A percentile compares a stretch with the other conserved stretches of the same genome.
Evolutionary conservation across 2,329 filamentous ascomycete species (phyloP).

Genomic region (Pseudogymnoascus sp.): DNA sequence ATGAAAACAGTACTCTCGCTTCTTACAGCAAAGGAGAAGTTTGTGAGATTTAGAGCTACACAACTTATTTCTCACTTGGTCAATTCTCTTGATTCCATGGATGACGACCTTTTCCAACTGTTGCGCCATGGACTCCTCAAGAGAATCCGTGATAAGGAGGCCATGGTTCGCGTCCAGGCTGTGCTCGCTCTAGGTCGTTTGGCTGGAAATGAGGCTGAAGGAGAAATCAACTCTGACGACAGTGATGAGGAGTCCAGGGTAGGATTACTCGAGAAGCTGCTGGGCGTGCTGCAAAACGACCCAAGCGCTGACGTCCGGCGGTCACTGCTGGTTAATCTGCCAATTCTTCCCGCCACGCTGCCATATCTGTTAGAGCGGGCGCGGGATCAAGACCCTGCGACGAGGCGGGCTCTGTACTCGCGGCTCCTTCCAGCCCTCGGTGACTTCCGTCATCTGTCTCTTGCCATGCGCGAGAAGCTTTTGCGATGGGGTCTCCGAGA

Average conservation of each 20-base stretch:
- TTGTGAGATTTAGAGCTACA: slow-evolving; percentile 79
- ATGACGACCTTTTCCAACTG: slow-evolving; percentile 82
- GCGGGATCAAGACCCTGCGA: slow-evolving; percentile 77
- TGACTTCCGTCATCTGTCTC: slow-evolving; percentile 86
- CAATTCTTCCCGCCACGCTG: slow-evolving; percentile 71
- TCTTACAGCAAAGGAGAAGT: slow-evolving; percentile 84
- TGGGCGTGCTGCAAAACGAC: slow-evolving; percentile 88
- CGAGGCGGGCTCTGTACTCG: slow-evolving; percentile 78
- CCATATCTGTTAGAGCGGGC: slow-evolving; percentile 86
- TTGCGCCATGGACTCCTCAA: slow-evolving; percentile 73
- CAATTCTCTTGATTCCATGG: slow-evolving; percentile 85
- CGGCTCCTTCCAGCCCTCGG: slow-evolving; percentile 79
- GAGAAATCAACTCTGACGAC: slow-evolving; percentile 60
- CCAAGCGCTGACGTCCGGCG: slow-evolving; percentile 88
- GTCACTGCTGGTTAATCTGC: slow-evolving; percentile 83
- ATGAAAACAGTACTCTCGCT: slow-evolving; percentile 67
- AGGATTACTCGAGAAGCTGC: slow-evolving; percentile 71
- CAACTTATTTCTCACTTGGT: slow-evolving; percentile 87
- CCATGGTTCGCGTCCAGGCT: slow-evolving; percentile 84
- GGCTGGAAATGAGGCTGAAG: slow-evolving; percentile 69
- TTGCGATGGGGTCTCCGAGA: slow-evolving; percentile 91
- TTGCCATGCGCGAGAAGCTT: slow-evolving; percentile 92
- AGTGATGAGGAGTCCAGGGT: slow-evolving; percentile 60
- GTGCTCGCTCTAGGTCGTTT: slow-evolving; percentile 82
- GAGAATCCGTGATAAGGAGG: slow-evolving; percentile 87